A percentile compares a stretch with the other conserved stretches of the same genome.
phyloP scores from a whole-genome alignment of 73 alveolate genomes.

The Paramecium caudatum region DNA sequence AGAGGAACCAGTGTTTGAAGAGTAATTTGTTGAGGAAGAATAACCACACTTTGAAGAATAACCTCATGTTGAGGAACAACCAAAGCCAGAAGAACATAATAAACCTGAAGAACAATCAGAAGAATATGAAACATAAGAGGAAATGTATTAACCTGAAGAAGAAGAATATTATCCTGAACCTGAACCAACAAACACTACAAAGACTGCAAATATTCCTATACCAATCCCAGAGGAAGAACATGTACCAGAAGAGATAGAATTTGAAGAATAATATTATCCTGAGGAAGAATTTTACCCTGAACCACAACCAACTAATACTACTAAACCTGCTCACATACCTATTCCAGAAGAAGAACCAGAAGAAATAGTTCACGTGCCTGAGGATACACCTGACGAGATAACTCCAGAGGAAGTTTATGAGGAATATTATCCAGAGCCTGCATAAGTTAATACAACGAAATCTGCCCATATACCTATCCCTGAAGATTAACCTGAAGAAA shows the following conservation, averaged over 20 bases:
- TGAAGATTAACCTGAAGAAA: no score
- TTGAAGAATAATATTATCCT: neutral
- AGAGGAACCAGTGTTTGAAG: neutral
- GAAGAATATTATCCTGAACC: neutral
- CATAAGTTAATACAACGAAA: no score
- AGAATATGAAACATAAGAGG: neutral
- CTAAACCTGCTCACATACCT: neutral
- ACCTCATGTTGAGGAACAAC: neutral
- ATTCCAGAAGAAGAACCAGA: conserved; percentile 48
- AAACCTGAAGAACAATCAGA: neutral
- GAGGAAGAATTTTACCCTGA: no score
- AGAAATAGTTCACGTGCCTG: neutral
- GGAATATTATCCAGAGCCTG: no score
- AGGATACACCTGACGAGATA: neutral
- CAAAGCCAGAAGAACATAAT: neutral
- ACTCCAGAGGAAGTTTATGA: neutral
- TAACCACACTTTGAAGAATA: neutral
- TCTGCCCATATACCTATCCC: no score
- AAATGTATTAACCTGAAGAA: neutral
- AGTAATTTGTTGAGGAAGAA: no score
- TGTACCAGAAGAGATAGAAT: conserved; percentile 7
- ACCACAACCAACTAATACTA: no score
- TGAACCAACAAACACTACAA: neutral
- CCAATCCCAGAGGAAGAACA: conserved; percentile 37
- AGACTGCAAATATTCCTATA: neutral